Evolutionary conservation across 1,284 basidiomycete species (phyloP).

Genomic region (Boletus smithii): DNA sequence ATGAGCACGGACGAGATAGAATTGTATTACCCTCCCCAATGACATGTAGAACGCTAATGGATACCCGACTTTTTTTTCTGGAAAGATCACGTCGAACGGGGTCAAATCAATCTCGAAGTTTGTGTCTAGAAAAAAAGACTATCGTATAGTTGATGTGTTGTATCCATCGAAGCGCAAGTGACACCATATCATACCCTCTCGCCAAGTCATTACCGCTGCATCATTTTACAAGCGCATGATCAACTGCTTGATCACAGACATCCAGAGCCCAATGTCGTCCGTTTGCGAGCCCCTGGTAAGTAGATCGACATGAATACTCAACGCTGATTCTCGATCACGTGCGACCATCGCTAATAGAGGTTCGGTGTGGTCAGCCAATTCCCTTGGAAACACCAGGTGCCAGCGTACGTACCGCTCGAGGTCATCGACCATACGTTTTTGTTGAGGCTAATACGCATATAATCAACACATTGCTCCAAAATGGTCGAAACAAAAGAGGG

Average conservation of each 20-base stretch:
- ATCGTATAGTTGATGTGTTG: not conserved
- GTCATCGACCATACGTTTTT: slow-evolving; percentile 86
- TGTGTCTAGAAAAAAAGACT: slow-evolving; percentile 2
- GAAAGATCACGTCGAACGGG: too few relatives aligned
- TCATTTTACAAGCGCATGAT: slow-evolving; percentile 55
- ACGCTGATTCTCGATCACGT: slow-evolving; percentile 65
- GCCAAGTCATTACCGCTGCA: too few relatives aligned
- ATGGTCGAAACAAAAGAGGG: not conserved
- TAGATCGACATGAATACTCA: slow-evolving; percentile 77
- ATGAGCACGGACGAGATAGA: too few relatives aligned
- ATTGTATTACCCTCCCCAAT: too few relatives aligned
- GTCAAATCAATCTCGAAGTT: slow-evolving; percentile 3
- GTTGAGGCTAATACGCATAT: slow-evolving; percentile 76
- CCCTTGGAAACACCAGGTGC: not conserved
- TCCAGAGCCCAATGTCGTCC: slow-evolving; percentile 84
- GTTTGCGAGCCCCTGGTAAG: slow-evolving; percentile 72
- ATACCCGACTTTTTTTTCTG: too few relatives aligned
- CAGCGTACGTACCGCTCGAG: too few relatives aligned
- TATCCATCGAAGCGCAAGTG: not conserved
- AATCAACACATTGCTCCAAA: not conserved
- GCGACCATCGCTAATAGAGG: slow-evolving; percentile 62
- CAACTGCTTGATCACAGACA: slow-evolving; percentile 82
- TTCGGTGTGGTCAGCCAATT: slow-evolving; percentile 48
- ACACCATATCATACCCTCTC: too few relatives aligned
- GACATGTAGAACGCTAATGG: too few relatives aligned